Base-by-base conservation (phyloP, 352 stramenopile species). In the Thalassiosira exigua region DNA sequence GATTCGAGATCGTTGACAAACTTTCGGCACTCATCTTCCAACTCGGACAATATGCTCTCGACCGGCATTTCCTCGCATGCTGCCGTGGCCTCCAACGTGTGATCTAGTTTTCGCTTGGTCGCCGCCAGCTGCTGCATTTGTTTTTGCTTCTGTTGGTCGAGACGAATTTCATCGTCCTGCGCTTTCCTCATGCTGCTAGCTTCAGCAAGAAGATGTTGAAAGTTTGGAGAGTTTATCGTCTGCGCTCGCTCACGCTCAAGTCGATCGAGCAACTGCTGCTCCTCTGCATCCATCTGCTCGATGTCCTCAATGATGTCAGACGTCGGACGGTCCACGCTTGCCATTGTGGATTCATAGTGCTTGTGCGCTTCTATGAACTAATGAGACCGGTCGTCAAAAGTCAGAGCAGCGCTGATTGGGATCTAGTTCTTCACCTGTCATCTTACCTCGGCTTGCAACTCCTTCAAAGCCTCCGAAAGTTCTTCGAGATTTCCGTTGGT, bases 101-200 rank as follows among this genome's bases (percentile, higher is more conserved):
- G 90, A 61, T 86, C 79, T 11, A 92, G 84, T 12, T 91, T 87
- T 61, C 93, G 93, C 76, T 98, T 94, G 4, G 95, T 91, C 53
- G 95, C 70, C 17, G 95, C 92, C 21, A 97, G 81, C 29, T 85
- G 84, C 75, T 95, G 88, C 73, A 96, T 88, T 72, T 98, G 96
- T 64, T 98, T 94, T 12, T 86, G 81, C 77, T 96, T 93, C 59
- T 95, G 89, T 41, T 98, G 95, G 7, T 87, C 82, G 14, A 98
- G 90, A 64, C 96, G 96, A 26, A 95, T 92, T 54, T 98, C 94
- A 56, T 98, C 94, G 83, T 98, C 96, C 80, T 98, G 96, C 70
- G 96, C 94, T 69, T 97, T 94, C 17, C 96, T 93, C 52, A 98
- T 81, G 7, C 91, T 83, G 68, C 91, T 97, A 24, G 95, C 98